Evolutionary conservation across 306 rosid genomes (phyloP).

Genomic region (Cyamopsis tetragonoloba): DNA sequence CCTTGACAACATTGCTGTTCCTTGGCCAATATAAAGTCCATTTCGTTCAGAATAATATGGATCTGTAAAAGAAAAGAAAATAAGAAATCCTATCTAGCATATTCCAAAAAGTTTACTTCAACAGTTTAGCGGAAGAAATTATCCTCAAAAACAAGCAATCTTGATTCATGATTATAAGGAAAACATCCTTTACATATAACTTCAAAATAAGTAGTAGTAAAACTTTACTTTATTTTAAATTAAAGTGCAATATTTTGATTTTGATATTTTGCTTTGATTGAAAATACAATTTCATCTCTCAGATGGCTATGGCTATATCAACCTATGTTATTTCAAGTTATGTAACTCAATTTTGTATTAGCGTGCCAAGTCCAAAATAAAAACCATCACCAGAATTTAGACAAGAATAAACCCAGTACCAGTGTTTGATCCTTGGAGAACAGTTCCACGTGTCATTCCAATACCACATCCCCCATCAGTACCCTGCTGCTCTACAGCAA

Average conservation of each 20-base stretch:
- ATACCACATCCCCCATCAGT: constrained; percentile 68
- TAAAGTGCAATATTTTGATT: too few relatives aligned
- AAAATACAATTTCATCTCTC: constrained; percentile 18
- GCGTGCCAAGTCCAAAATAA: not conserved
- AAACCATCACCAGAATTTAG: constrained; percentile 14
- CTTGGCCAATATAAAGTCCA: constrained; percentile 86
- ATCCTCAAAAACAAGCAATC: not conserved
- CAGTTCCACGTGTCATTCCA: constrained; percentile 82
- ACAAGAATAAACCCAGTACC: constrained; percentile 42
- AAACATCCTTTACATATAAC: not conserved
- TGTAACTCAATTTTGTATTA: not conserved
- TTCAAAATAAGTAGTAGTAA: too few relatives aligned
- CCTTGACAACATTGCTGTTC: constrained; percentile 82
- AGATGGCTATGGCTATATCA: not conserved
- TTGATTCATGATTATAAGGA: not conserved
- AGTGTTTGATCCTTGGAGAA: constrained; percentile 62
- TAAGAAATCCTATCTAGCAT: constrained; percentile 15
- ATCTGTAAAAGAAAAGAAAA: constrained; percentile 46
- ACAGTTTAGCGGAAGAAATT: constrained; percentile 5
- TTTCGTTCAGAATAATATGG: constrained; percentile 62
- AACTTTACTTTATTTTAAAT: too few relatives aligned
- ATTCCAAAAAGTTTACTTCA: constrained; percentile 10
- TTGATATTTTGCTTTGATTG: too few relatives aligned
- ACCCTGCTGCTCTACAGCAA: constrained; percentile 78
- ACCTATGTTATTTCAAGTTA: not conserved